A percentile compares a stretch with the other conserved stretches of the same genome.
Conservation (phyloP, 225 moss, liverwort and hornwort genomes). For the Marchantia paleacea region DNA sequence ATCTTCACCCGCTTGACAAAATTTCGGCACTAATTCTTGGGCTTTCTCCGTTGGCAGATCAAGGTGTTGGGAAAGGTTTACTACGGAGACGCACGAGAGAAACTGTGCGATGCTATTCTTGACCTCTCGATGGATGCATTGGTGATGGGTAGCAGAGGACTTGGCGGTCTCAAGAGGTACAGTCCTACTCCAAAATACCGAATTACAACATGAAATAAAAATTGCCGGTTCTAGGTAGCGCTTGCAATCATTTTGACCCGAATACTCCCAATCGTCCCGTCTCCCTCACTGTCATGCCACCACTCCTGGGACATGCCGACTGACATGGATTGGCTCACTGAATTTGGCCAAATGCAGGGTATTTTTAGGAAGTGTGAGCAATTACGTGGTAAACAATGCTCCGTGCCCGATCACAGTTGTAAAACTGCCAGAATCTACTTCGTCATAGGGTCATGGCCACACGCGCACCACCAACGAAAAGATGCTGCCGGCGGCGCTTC, state of each 20-base stretch:
- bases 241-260: background rate
- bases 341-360: slow-evolving; percentile 32
- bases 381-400: slow-evolving; percentile 54
- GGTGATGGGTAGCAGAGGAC: slow-evolving; percentile 80
- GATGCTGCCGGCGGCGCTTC: slow-evolving; percentile 11
- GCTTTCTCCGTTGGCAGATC: slow-evolving; percentile 36
- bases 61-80: slow-evolving; percentile 61
- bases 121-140: slow-evolving; percentile 65
- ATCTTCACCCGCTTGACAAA: background rate
- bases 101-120: slow-evolving; percentile 55
- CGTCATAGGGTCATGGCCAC: too few relatives aligned
- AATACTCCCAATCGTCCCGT: background rate
- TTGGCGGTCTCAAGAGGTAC: slow-evolving; percentile 67
- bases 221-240: too few relatives aligned
- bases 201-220: too few relatives aligned
- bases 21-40: background rate
- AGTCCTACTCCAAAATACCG: background rate
- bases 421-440: background rate
- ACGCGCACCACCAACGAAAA: background rate
- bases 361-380: slow-evolving; percentile 67
- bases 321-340: background rate
- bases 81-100: slow-evolving; percentile 69
- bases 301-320: too few relatives aligned
- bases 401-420: slow-evolving; percentile 50
- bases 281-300: background rate